Evolutionary conservation across 768 basidiomycete genomes (phyloP), one percentile per base, ranked within the genome.

Genomic region (Russula lepida): DNA sequence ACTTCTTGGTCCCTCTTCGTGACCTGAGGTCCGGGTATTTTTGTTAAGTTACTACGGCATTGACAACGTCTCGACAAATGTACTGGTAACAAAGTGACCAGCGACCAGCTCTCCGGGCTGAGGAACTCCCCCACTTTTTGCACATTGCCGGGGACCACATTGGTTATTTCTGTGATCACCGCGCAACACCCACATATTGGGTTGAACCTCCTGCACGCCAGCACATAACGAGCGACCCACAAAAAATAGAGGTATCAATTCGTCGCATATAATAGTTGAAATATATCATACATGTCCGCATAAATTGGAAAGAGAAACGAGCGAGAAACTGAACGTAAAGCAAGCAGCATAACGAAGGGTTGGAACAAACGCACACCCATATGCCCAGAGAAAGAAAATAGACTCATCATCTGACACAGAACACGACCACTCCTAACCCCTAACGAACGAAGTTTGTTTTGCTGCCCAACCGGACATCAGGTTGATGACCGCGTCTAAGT

Each of bases 251-350:
- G 2, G 52, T 3, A 62, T 32, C 27, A n/a, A 35, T 49, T 52
- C 46, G 19, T 46, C 50, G 30, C 48, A 39, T 41, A 15, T 32
- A 41, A 43, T 37, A 56, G 28, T 30, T 4, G 57, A 25, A 7
- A 21, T 30, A n/a, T 53, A 52, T 30, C 25, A 58, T 58, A 62
- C 61, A 62, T 32, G 19, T 27, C 37, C 47, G 6, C 27, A 32
- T 33, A 46, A 57, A 57, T 12, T 8, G 41, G 15, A 48, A 47
- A 17, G 33, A 17, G 12, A 37, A 47, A 13, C 13, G n/a, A 37
- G 41, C 33, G 32, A 0, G 27, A 35, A 51, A 27, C 28, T 13
- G 44, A 57, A 57, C 39, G 35, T n/a, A 25, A 58, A 21, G 44
- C 17, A 54, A 27, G 35, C 11, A 19, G 32, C 21, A 15, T 53